These are phyloP conservation scores for Pachyrhizus erosus DNA, from an alignment of 306 rosid genomes.

Conservation along the genomic window DNA sequence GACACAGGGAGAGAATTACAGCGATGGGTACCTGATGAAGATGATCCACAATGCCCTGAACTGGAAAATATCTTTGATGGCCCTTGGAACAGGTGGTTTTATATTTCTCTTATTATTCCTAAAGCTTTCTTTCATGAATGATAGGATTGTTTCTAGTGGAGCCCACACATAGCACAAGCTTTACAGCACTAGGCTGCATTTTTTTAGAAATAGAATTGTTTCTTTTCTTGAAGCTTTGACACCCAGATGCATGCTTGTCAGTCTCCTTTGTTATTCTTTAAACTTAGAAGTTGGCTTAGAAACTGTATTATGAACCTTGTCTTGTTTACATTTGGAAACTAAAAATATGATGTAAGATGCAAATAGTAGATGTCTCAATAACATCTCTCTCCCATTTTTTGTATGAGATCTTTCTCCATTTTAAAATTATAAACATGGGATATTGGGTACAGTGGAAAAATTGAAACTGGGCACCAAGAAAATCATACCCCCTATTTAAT, in stretches of 20 bases:
- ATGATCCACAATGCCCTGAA: slow-evolving; percentile 80
- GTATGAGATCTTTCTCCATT: slow-evolving; percentile 14
- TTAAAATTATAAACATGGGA: slow-evolving; percentile 8
- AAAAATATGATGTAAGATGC: slow-evolving; percentile 6
- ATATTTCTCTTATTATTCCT: slow-evolving; percentile 44
- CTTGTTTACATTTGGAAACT: not conserved
- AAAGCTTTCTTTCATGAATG: not conserved
- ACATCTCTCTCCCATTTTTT: not conserved
- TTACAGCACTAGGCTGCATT: not conserved
- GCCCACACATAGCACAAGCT: not conserved
- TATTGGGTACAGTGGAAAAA: slow-evolving; percentile 21
- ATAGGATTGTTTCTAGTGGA: slow-evolving; percentile 3
- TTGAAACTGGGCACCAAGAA: slow-evolving; percentile 3
- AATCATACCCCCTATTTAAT: not conserved
- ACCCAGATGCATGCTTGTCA: slow-evolving; percentile 6
- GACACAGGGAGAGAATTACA: slow-evolving; percentile 84
- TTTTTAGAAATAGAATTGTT: slow-evolving; percentile 4
- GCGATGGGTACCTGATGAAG: slow-evolving; percentile 95
- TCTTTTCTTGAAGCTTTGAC: slow-evolving; percentile 33
- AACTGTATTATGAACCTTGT: not conserved
- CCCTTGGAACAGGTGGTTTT: slow-evolving; percentile 82
- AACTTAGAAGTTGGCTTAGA: slow-evolving; percentile 26
- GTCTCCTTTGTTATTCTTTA: slow-evolving; percentile 17
- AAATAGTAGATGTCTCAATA: slow-evolving; percentile 20
- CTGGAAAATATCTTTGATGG: slow-evolving; percentile 83